Evolutionary conservation across 2,329 filamentous ascomycete genomes (phyloP).

Genomic region (Tolypocladium pustulatum): DNA sequence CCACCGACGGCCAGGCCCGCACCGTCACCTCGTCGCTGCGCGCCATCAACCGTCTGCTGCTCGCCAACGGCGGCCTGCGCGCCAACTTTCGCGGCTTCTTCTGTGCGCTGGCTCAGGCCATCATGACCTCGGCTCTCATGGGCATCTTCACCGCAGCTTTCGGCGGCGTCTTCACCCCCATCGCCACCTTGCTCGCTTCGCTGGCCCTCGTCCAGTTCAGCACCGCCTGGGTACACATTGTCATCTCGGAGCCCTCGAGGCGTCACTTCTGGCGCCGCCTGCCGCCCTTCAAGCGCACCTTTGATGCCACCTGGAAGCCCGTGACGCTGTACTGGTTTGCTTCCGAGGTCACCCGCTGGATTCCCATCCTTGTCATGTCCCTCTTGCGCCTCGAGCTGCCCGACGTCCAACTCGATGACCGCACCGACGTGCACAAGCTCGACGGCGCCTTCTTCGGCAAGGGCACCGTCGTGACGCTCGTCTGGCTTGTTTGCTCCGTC

Average conservation of each 20-base stretch:
- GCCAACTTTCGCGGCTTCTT: conserved; percentile 61
- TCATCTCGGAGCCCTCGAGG: conserved; percentile 60
- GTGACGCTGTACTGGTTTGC: conserved; percentile 52
- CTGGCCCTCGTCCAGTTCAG: conserved; percentile 57
- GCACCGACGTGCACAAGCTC: conserved; percentile 19
- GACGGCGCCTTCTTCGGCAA: conserved; percentile 25
- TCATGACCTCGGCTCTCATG: conserved; percentile 25
- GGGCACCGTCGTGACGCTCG: conserved; percentile 30
- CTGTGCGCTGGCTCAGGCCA: conserved; percentile 30
- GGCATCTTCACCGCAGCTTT: conserved; percentile 33
- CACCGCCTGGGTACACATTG: conserved; percentile 75
- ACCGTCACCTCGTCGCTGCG: conserved; percentile 41
- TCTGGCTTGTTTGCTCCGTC: conserved; percentile 41
- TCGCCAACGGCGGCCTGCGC: conserved; percentile 49
- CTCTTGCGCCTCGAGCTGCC: conserved; percentile 34
- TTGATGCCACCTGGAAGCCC: conserved; percentile 59
- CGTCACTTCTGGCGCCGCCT: conserved; percentile 60
- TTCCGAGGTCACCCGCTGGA: conserved; percentile 34
- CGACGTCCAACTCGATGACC: conserved; percentile 22
- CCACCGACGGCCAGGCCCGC: conserved; percentile 21
- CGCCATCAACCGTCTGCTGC: conserved; percentile 43
- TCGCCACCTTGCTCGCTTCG: conserved; percentile 41
- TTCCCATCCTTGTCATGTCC: conserved; percentile 32
- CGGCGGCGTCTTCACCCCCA: conserved; percentile 30
- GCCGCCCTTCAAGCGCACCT: conserved; percentile 51